Percentiles rank a stretch among this genome's conserved stretches.
Conservation (phyloP, 164 flowering plant species). For the Kingdonia uniflora region DNA sequence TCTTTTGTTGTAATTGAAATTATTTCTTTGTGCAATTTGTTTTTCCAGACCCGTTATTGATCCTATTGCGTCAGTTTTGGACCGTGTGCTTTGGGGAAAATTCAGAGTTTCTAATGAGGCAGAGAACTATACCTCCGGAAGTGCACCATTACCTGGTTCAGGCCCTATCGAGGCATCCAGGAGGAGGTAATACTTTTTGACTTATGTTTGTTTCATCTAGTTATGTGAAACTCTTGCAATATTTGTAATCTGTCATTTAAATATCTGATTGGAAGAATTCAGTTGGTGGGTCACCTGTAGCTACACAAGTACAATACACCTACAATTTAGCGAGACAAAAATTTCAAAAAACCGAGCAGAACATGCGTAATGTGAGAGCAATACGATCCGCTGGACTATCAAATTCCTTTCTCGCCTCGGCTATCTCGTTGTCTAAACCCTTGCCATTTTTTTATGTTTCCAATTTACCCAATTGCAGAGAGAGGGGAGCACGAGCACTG, state of each 20-base stretch:
- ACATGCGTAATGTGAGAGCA: too few relatives aligned
- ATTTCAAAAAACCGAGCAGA: too few relatives aligned
- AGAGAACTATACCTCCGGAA: constrained; percentile 45
- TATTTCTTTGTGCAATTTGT: not conserved
- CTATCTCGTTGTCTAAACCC: too few relatives aligned
- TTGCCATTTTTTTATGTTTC: too few relatives aligned
- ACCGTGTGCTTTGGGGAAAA: constrained; percentile 74
- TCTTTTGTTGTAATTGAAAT: not conserved
- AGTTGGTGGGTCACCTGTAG: not conserved
- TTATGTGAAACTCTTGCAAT: not conserved
- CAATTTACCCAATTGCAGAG: constrained; percentile 41
- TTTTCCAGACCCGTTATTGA: constrained; percentile 77
- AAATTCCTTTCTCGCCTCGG: not conserved
- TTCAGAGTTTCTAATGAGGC: constrained; percentile 36
- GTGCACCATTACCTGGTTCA: constrained; percentile 76
- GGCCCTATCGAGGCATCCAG: constrained; percentile 89
- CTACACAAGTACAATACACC: too few relatives aligned
- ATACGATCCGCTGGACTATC: too few relatives aligned
- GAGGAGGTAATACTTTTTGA: constrained; percentile 55
- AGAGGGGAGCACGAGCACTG: constrained; percentile 89
- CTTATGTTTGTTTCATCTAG: too few relatives aligned
- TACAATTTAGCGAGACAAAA: too few relatives aligned
- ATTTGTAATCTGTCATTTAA: not conserved
- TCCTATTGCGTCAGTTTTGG: constrained; percentile 68
- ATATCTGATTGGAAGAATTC: too few relatives aligned